Base-by-base conservation (phyloP, 306 rosid genomes). In the Spatholobus suberectus region DNA sequence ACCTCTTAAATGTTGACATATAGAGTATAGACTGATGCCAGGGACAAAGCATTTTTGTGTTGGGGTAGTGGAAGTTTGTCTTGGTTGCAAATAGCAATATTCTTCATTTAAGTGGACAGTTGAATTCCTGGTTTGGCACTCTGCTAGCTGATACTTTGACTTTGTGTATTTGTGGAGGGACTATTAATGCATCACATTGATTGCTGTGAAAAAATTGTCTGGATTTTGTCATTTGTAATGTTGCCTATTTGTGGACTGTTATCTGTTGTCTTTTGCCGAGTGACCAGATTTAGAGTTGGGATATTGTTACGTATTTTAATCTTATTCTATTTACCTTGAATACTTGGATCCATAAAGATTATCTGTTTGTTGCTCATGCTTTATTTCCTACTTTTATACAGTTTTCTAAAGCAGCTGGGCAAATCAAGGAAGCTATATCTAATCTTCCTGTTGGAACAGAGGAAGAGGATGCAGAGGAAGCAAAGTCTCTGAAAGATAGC, bases 401-500 rank as follows among this genome's bases (percentile, higher is more conserved):
- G 98, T 94, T 94, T 87, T 92, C 99, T 7, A 96, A 90, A 86
- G 87, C 98, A 62, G 96, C 98, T 77, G 89, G 86, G 75, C 90
- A 63, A 80, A 72, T 96, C 75, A 92, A 94, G 87, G 97, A 96
- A 86, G 81, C 85, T 81, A 88, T 96, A 85, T 75, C 92, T 66
- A 88, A 76, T 80, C 95, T 96, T 75, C 98, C 99, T 37, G 84
- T 88, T 87, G 98, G 95, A 21, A 87, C 94, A 1, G 88, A 89
- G 87, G 92, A 89, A 40, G 97, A 94, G 73, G 97, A 96, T 78
- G 75, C 44, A 61, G 92, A 91, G 75, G 98, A 96, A 90, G 92
- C 86, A 5, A 86, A 81, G 80, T 85, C 91, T 46, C 89, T 94
- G 80, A 81, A 87, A 79, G 89, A 76, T 34, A 76, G 79, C 75